A percentile compares a stretch with the other conserved stretches of the same genome.
Conservation (phyloP, 2,329 filamentous ascomycete species). For the Calonectria hongkongensis region DNA sequence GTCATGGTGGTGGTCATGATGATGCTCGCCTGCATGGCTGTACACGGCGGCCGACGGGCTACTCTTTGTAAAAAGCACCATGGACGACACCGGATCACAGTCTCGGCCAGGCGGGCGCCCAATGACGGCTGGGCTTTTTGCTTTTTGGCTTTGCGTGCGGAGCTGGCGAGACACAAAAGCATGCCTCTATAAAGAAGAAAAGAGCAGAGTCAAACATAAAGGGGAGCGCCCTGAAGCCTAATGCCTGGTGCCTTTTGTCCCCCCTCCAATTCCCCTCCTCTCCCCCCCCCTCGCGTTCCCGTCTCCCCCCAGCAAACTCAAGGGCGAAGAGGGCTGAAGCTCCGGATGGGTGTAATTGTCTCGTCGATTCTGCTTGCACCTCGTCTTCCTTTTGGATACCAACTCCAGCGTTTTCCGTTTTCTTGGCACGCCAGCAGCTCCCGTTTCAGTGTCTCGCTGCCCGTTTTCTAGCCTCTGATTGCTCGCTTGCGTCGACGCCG, state of each 20-base stretch:
- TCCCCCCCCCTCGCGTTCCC: background rate
- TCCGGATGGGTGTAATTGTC: constrained; percentile 9
- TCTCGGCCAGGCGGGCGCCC: background rate
- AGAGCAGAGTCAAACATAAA: constrained; percentile 23
- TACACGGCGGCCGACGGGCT: background rate
- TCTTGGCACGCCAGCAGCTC: background rate
- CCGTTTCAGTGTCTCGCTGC: background rate
- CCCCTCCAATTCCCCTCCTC: background rate
- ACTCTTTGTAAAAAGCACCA: background rate
- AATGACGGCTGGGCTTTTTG: constrained; percentile 6
- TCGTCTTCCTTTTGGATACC: background rate
- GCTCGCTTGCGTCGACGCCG: background rate
- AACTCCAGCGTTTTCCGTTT: too few species aligned
- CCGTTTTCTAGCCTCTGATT: background rate
- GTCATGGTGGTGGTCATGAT: constrained; percentile 4
- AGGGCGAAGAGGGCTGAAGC: background rate
- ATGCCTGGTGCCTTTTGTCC: background rate
- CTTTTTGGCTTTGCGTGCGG: constrained; percentile 1
- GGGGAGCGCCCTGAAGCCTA: constrained; percentile 6
- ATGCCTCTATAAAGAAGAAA: constrained; percentile 18
- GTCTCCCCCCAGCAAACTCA: constrained; percentile 19
- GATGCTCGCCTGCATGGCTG: background rate
- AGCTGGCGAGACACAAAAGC: constrained; percentile 13
- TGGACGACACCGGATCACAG: background rate
- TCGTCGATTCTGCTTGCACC: constrained; percentile 1